phyloP scores from a whole-genome alignment of 2,329 filamentous ascomycete genomes.

The Fusarium multiceps region DNA sequence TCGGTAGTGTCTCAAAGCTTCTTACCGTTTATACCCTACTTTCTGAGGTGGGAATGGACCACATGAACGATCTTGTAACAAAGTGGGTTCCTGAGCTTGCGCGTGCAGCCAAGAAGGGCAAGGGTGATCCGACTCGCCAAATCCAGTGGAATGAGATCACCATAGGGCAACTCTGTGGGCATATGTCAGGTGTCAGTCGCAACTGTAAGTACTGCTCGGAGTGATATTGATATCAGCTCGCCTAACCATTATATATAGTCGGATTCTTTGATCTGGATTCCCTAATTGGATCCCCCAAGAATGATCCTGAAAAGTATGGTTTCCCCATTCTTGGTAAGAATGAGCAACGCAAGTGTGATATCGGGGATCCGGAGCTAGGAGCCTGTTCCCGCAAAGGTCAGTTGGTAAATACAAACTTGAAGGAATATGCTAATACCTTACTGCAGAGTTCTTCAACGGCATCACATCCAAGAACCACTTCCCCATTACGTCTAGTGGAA shows the following conservation, averaged over 20 bases:
- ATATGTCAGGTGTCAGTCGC: neutral
- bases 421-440: neutral
- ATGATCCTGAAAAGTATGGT: neutral
- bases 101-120: neutral
- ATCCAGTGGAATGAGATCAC: conserved; percentile 12
- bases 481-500: neutral
- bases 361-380: neutral
- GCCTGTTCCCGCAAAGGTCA: conserved; percentile 6
- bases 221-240: accelerated
- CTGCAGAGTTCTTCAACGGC: conserved; percentile 2
- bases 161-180: conserved; percentile 1
- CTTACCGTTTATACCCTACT: conserved; percentile 3
- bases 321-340: neutral
- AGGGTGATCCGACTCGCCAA: neutral
- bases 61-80: conserved; percentile 5
- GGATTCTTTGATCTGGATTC: neutral
- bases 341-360: neutral
- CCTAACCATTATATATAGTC: neutral
- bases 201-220: neutral
- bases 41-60: conserved; percentile 1
- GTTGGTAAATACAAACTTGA: accelerated
- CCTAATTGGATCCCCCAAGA: neutral
- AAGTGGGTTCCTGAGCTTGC: conserved; percentile 25
- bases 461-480: neutral
- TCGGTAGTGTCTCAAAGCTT: conserved; percentile 15